These are phyloP conservation scores for Paspalum vaginatum DNA, from an alignment of 176 grass and related monocot species.

Conservation along the genomic window DNA sequence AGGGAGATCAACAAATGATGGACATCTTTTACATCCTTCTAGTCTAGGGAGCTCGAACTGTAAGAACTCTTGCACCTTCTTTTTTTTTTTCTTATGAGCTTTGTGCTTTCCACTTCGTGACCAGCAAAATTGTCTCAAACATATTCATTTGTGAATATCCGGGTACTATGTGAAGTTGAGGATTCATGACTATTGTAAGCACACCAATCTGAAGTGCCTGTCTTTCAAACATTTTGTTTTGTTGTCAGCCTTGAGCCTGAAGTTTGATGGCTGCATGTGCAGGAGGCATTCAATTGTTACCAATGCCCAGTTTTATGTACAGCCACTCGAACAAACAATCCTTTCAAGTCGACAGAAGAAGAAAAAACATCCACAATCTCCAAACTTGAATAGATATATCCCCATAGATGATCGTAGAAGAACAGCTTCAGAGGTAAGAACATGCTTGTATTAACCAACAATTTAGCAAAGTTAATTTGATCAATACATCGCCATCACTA, in stretches of 20 bases:
- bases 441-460: no score
- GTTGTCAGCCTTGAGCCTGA: not conserved
- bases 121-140: not conserved
- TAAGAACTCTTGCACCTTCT: not conserved
- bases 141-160: not conserved
- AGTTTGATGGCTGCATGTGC: not conserved
- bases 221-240: constrained; percentile 10
- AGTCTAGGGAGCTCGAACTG: not conserved
- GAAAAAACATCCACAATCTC: no score
- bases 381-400: no score
- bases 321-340: constrained; percentile 4
- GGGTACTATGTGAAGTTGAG: not conserved
- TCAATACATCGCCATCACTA: no score
- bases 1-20: not conserved
- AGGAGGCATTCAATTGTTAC: not conserved
- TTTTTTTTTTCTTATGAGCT: not conserved
- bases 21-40: not conserved
- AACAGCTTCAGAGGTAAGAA: no score
- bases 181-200: constrained; percentile 5
- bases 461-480: no score
- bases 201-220: constrained; percentile 28
- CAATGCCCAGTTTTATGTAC: not conserved
- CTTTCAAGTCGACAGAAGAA: not conserved
- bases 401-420: no score
- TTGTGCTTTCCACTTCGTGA: not conserved